A percentile compares a stretch with the other conserved stretches of the same genome.
Conservation (phyloP, 768 basidiomycete species). For the Termitomyces sp. region DNA sequence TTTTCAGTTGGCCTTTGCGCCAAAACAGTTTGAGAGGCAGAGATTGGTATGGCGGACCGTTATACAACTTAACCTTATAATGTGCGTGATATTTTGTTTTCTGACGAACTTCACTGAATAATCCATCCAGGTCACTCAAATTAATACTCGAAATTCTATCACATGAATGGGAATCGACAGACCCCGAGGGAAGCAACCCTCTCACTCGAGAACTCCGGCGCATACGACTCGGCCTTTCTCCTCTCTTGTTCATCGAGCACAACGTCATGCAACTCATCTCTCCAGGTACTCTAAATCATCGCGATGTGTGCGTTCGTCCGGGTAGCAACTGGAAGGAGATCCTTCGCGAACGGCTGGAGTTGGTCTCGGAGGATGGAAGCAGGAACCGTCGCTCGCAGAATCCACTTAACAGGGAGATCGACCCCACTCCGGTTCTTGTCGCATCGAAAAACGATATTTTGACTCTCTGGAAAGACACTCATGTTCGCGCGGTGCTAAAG, state of each 20-base stretch:
- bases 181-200: conserved; percentile 10
- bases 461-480: conserved; percentile 56
- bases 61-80: conserved; percentile 67
- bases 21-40: conserved; percentile 56
- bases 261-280: conserved; percentile 49
- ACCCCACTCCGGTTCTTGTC: conserved; percentile 48
- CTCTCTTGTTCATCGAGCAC: conserved; percentile 54
- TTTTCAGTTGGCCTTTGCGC: conserved; percentile 66
- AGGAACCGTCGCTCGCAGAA: conserved; percentile 18
- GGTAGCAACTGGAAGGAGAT: conserved; percentile 58
- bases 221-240: conserved; percentile 33
- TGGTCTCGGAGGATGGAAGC: not conserved
- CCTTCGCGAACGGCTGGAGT: conserved; percentile 20
- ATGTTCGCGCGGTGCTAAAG: conserved; percentile 48
- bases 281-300: conserved; percentile 31
- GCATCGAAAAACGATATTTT: conserved; percentile 59
- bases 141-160: conserved; percentile 51
- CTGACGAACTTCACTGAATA: not conserved
- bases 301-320: conserved; percentile 49
- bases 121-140: conserved; percentile 47
- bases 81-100: conserved; percentile 28
- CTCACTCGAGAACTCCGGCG: conserved; percentile 26
- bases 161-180: conserved; percentile 35
- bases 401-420: conserved; percentile 27
- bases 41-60: conserved; percentile 58